phyloP scores from a whole-genome alignment of 2,329 filamentous ascomycete genomes.

The Fonsecaea pugnacius region DNA sequence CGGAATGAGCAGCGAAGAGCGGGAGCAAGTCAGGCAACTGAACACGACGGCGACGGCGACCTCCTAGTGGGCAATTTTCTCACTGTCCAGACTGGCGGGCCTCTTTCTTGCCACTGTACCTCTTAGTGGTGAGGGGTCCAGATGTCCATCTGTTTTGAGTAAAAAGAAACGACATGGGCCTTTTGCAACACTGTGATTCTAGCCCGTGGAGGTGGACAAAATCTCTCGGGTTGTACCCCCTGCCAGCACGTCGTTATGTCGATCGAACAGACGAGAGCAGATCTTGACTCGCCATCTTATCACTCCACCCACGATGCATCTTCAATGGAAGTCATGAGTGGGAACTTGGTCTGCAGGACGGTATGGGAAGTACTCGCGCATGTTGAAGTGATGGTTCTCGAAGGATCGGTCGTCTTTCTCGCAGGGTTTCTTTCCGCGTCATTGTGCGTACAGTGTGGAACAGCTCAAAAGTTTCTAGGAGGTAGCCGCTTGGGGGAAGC shows the following conservation, averaged over 20 bases:
- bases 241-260: not conserved
- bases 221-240: not conserved
- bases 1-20: conserved; percentile 26
- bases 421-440: not conserved
- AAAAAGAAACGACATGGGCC: conserved; percentile 2
- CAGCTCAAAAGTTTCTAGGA: not conserved
- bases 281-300: not conserved
- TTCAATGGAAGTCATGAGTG: not conserved
- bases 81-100: not conserved
- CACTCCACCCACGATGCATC: not conserved
- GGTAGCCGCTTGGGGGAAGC: not conserved
- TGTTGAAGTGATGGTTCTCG: not conserved
- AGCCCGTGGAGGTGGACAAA: not conserved
- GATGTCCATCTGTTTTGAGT: not conserved
- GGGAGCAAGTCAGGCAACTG: conserved; percentile 24
- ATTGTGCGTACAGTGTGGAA: conserved; percentile 5
- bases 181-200: not conserved
- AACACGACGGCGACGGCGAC: conserved; percentile 20
- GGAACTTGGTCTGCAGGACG: not conserved
- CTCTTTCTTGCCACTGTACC: not conserved
- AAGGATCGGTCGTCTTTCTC: not conserved
- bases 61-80: not conserved
- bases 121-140: not conserved
- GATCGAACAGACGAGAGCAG: not conserved
- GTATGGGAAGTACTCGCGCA: not conserved